These are phyloP conservation scores for Magnaporthiopsis rhizophila DNA, from an alignment of 2,329 filamentous ascomycete genomes.

Conservation along the genomic window DNA sequence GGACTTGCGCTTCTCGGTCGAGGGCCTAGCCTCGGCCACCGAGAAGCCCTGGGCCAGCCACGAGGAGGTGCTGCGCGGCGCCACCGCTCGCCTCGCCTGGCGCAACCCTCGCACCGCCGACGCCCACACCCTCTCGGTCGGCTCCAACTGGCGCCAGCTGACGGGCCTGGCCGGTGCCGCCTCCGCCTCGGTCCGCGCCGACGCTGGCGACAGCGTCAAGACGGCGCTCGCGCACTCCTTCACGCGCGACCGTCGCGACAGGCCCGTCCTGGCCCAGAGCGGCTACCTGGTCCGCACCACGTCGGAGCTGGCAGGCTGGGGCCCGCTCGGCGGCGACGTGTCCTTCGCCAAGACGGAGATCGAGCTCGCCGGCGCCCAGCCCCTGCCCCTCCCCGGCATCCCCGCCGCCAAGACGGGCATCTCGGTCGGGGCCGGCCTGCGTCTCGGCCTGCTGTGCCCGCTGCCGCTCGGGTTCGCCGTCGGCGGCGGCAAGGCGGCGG, in stretches of 20 bases:
- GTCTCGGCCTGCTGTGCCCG: slow-evolving; percentile 77
- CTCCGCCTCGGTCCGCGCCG: slow-evolving; percentile 70
- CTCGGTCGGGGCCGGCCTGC: slow-evolving; percentile 73
- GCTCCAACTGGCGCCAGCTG: slow-evolving; percentile 78
- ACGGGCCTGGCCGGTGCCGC: slow-evolving; percentile 66
- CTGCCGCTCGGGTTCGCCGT: slow-evolving; percentile 55
- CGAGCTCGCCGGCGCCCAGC: slow-evolving; percentile 68
- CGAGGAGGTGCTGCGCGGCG: slow-evolving; percentile 79
- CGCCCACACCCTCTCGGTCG: slow-evolving; percentile 72
- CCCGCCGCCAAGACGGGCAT: slow-evolving; percentile 60
- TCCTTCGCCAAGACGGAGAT: slow-evolving; percentile 91
- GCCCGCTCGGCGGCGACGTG: slow-evolving; percentile 77
- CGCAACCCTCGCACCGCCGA: slow-evolving; percentile 50
- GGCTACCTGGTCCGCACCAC: slow-evolving; percentile 75
- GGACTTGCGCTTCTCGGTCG: slow-evolving; percentile 68
- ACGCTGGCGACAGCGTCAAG: slow-evolving; percentile 70
- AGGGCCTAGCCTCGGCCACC: slow-evolving; percentile 74
- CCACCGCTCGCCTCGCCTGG: slow-evolving; percentile 70
- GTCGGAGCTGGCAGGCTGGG: slow-evolving; percentile 80
- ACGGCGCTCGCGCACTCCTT: slow-evolving; percentile 31
- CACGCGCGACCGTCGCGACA: slow-evolving; percentile 65
- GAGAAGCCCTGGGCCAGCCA: slow-evolving; percentile 91
- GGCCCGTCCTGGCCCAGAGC: slow-evolving; percentile 71
- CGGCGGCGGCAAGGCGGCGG: slow-evolving; percentile 41
- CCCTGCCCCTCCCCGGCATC: slow-evolving; percentile 64